Evolutionary conservation across 1,284 basidiomycete genomes (phyloP), one percentile per base, ranked within the genome.

Genomic region (Abortiporus biennis): DNA sequence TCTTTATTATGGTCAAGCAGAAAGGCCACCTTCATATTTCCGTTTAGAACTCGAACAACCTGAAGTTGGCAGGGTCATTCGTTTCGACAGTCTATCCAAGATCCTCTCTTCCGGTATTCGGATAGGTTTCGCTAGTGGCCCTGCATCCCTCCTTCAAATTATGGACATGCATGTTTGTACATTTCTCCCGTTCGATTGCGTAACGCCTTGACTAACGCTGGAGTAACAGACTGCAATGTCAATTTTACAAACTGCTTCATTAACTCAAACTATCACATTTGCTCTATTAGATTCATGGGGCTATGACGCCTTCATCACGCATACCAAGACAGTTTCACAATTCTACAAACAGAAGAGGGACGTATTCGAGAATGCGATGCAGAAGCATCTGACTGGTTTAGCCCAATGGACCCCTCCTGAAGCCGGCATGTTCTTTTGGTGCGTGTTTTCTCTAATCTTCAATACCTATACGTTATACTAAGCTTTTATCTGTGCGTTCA

Each of bases 391-490:
- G 22, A 69, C 68, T 42, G 88, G 80, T 1, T 64, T 93, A 17
- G 91, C 81, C 3, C 81, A 85, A 51, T 98, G 93, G 92, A 76
- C 69, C 31, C 71, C 74, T 1, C 94, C 94, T 0, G 83, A 90
- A 40, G 88, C 93, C 2, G 93, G 93, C 48, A 87, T 92, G 86
- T 92, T 93, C 66, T 78, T 90, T 56, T 93, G 89, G 89, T 85
- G 56, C 46, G 78, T 69, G 43, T 62, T 40, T 59, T 47, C 31
- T 37, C 38, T 40, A 32, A 34, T 42, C 19, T 40, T 38, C 29
- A 32, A 38, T 41, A 4, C 31, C 42, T 41, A 41, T 17, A 36
- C 29, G 30, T 43, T 22, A 3, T 15, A 22, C 25, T 36, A 44
- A 42, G 54, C 43, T 15, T 36, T 9, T 27, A 9, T 12, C 8